Evolutionary conservation across 352 stramenopile genomes (phyloP), one percentile per base, ranked within the genome.

Genomic region (Globisporangium takayamanum): DNA sequence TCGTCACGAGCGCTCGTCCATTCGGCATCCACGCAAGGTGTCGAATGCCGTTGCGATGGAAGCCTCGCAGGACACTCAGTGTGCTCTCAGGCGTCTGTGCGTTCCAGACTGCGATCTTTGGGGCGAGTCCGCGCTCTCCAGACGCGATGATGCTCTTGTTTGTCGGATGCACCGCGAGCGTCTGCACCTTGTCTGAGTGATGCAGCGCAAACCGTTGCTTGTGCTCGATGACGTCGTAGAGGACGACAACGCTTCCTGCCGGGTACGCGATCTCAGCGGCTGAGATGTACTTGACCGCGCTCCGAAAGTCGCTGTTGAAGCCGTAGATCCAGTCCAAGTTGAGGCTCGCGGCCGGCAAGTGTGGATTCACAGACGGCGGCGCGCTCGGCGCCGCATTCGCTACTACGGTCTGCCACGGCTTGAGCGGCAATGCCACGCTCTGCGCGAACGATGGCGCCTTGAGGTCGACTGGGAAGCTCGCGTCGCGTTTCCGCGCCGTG

Each of bases 301-400:
- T 69, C 10, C 83, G 76, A 15, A 88, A 50, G 51, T 87, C 73
- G 51, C 78, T 88, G 60, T 92, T 92, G 61, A 84, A 87, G 18
- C 83, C 83, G 57, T 92, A 90, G 53, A 92, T 49, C 83, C 83
- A 92, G 50, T 92, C 83, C 12, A 92, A 64, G 49, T 84, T 69
- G 33, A 92, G 73, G 47, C 76, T 86, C 22, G 80, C 80, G 3
- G 78, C 67, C 18, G 80, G 78, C 4, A 83, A 56, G 22, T 69
- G 70, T 8, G 73, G 60, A 46, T 88, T 73, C 48, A 86, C 70
- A 2, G 69, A 71, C 18, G 79, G 77, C 12, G 80, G 72, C 1
- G 76, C 74, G 49, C 78, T 90, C 2, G 78, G 83, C 10, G 73
- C 69, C 2, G 72, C 69, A 60, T 90, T 88, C 14, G 67, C 57